Base-by-base conservation (phyloP, 1,284 basidiomycete genomes). In the Tylopilus sp. region DNA sequence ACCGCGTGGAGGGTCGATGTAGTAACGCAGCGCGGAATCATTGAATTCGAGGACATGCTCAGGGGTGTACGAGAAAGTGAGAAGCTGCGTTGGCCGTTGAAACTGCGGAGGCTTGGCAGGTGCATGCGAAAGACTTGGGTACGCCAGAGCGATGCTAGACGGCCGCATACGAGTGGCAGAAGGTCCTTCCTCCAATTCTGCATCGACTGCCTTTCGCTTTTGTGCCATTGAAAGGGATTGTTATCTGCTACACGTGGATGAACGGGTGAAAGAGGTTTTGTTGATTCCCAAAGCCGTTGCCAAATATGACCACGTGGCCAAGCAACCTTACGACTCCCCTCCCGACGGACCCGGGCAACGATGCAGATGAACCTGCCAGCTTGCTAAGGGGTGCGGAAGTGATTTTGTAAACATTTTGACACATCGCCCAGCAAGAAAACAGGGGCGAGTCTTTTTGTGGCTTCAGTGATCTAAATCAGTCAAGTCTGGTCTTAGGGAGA, bases 1-100 rank as follows among this genome's bases (percentile, higher is more conserved):
- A n/a, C 85, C 83, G 8, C 73, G 72, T 6, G 90, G 90, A 10
- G 93, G 92, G 58, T 87, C 82, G 49, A 87, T 81, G 70, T 88
- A 93, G 75, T 91, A 93, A 54, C 89, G 85, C 77, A 95, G 70
- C 0, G 92, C 88, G 18, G 89, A 85, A 74, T 95, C 83, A 22
- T 83, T 84, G 75, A 92, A 92, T 63, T 87, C 82, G 39, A 90
- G 83, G n/a, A 79, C 79, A 53, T 85, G 88, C 39, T 77, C 75
- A 13, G 84, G 77, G 22, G 82, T 84, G 71, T 91, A 91, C 36
- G 90, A 91, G 76, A 91, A 92, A 2, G 89, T 84, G n/a, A 87
- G 81, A n/a, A 92, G 73, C 52, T 85, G 87, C 4, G 81, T 83
- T 12, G 90, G 90, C 66, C 86, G 84, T 73, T 91, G 89, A 69